Evolutionary conservation across 2,329 filamentous ascomycete genomes (phyloP).

Genomic region (Passalora sequoiae): DNA sequence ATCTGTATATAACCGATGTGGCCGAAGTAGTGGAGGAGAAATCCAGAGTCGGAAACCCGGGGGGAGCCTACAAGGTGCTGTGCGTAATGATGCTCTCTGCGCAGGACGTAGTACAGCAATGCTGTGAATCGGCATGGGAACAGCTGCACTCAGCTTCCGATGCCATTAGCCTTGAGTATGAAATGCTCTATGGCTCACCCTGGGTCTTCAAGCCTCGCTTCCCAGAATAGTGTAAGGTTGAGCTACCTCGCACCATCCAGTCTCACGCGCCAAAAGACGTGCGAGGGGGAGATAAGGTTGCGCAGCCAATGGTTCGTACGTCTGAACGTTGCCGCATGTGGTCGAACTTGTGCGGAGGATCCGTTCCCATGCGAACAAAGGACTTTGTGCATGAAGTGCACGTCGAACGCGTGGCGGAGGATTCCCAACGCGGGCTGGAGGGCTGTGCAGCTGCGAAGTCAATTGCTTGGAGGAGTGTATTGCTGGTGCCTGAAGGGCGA

Average conservation of each 20-base stretch:
- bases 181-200: slow-evolving; percentile 57
- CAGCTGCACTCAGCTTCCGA: slow-evolving; percentile 53
- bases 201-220: slow-evolving; percentile 53
- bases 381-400: no score
- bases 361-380: slow-evolving; percentile 22
- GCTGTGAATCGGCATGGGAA: slow-evolving; percentile 49
- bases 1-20: slow-evolving; percentile 11
- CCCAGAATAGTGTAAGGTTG: slow-evolving; percentile 26
- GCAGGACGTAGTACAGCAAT: slow-evolving; percentile 29
- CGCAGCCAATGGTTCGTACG: slow-evolving; percentile 43
- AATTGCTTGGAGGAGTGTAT: slow-evolving; percentile 1
- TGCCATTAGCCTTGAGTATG: slow-evolving; percentile 45
- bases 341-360: slow-evolving; percentile 23
- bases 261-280: slow-evolving; percentile 58
- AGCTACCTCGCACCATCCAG: slow-evolving; percentile 49
- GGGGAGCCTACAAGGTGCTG: slow-evolving; percentile 39
- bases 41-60: slow-evolving; percentile 15
- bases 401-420: not conserved
- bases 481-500: not conserved
- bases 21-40: slow-evolving; percentile 1
- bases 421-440: not conserved
- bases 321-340: slow-evolving; percentile 44
- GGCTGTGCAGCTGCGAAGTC: slow-evolving; percentile 3
- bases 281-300: slow-evolving; percentile 42
- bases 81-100: slow-evolving; percentile 39